Evolutionary conservation across 352 stramenopile species (phyloP), one percentile per base, ranked within the genome.

Genomic region (Phytophthora constricta): DNA sequence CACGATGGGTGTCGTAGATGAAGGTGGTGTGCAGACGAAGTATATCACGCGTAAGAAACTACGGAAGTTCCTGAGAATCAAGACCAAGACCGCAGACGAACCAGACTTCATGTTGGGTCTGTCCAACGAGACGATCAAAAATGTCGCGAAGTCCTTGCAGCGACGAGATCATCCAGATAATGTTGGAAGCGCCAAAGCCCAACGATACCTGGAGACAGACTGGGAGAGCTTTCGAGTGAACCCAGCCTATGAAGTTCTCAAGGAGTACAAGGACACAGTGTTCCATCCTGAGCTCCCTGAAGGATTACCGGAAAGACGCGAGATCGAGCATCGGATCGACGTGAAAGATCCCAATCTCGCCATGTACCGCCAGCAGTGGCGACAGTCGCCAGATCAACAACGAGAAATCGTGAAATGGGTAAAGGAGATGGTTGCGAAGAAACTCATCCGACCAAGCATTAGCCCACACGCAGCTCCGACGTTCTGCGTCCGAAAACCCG

Each of bases 401-500:
- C 0, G 23, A 14, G 66, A 67, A 20, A 50, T 50, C 19, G 43
- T 31, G 43, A 45, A 7, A 5, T 45, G 37, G 37, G 17, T 45
- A 20, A 14, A 45, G n/a, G 37, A 68, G 25, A 51, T 37, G 28
- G 22, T 59, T 9, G n/a, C 2, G 13, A 42, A 26, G 8, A 49
- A 46, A 25, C 26, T 46, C n/a, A 58, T 75, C 20, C 17, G 68
- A 43, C 37, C 45, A 45, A 63, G 39, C 14, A 75, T 42, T 2
- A 58, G 27, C 3, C 62, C 68, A 48, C 46, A 68, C 43, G 19
- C 46, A 14, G 22, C 22, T 7, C 68, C 68, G 5, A 70, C 60
- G 1, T 68, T 75, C 39, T 72, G 62, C 25, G 56, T 75, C 13
- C 51, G 45, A 11, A 71, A 74, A 19, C 25, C 61, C 7, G 49